Base-by-base conservation (phyloP, 495 filamentous ascomycete genomes). In the Parachaetomium inaequale region DNA sequence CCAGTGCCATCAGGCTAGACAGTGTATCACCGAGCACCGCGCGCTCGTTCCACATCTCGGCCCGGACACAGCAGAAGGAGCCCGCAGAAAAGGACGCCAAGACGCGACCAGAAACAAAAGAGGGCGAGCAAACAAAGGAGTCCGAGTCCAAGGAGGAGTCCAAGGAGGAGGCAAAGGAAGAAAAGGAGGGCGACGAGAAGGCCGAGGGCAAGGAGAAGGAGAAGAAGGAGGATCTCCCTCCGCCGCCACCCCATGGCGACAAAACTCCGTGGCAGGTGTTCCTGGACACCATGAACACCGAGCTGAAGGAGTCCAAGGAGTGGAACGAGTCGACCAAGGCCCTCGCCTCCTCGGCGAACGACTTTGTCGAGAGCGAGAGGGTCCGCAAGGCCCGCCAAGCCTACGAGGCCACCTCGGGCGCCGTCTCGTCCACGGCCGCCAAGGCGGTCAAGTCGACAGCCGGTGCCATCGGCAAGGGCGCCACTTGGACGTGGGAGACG, bases 191-290 rank as follows among this genome's bases (percentile, higher is more conserved):
- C 46, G 74, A 70, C 68, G 79, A 70, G 66, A 66, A 76, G 66
- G 70, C 74, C 65, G 80, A 69, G 66, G 64, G 73, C 65, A 69
- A 78, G 71, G 73, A 85, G 59, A 74, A 87, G 36, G 73, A 88
- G 67, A 81, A 86, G 66, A 82, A 87, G 63, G 85, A 93, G 72
- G 87, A 93, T 63, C 79, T 85, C n/a, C 89, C 94, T 8, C 88
- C 90, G 23, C 95, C 93, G 7, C 93, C 94, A 23, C 94, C 94
- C 7, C 95, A 98, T 68, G 95, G 94, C 62, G 91, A 96, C 76
- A 98, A 98, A 78, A 90, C 93, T 8, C 94, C 94, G 34, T 96
- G 94, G 90, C 91, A 96, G 75, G 94, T 98, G 42, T 98, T 98
- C 80, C 89, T 91, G 62, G 94, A 98, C 67, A 98, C 94, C 57